Conservation (phyloP, 2,329 filamentous ascomycete species). For the Xylariaceae sp. region DNA sequence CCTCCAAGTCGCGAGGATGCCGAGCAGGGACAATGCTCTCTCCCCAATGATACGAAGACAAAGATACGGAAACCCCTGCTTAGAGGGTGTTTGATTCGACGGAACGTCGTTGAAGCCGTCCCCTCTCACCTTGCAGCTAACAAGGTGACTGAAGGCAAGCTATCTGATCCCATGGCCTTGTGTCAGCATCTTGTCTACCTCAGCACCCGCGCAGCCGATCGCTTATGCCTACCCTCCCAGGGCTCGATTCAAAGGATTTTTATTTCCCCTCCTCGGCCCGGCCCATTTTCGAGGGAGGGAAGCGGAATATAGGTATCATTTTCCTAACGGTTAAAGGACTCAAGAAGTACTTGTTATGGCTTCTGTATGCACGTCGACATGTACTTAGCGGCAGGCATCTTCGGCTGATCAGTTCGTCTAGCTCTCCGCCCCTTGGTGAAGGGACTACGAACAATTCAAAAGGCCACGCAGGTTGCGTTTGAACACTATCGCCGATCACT, state of each 20-base stretch:
- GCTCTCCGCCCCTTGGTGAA: background rate
- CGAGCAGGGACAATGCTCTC: background rate
- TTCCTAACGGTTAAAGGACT: too few species aligned
- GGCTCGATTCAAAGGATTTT: background rate
- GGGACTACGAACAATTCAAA: background rate
- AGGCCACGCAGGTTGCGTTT: too few species aligned
- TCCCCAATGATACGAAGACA: slow-evolving; percentile 3
- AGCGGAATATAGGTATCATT: too few species aligned
- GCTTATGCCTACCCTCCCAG: background rate
- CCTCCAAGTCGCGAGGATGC: background rate
- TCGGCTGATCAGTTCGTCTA: background rate
- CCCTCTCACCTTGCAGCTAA: background rate
- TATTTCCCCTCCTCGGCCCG: background rate
- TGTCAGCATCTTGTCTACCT: background rate
- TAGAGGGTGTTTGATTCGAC: background rate
- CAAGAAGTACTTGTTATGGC: too few species aligned
- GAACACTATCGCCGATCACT: background rate
- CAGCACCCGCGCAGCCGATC: background rate
- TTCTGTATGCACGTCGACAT: background rate
- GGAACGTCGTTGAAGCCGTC: background rate
- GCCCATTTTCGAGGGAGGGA: background rate
- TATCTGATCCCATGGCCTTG: background rate
- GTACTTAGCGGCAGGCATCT: background rate
- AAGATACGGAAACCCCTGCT: background rate
- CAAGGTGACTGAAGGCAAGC: background rate